Evolutionary conservation across 208 protist species (phyloP).

Genomic region (Leptomonas pyrrhocoris): DNA sequence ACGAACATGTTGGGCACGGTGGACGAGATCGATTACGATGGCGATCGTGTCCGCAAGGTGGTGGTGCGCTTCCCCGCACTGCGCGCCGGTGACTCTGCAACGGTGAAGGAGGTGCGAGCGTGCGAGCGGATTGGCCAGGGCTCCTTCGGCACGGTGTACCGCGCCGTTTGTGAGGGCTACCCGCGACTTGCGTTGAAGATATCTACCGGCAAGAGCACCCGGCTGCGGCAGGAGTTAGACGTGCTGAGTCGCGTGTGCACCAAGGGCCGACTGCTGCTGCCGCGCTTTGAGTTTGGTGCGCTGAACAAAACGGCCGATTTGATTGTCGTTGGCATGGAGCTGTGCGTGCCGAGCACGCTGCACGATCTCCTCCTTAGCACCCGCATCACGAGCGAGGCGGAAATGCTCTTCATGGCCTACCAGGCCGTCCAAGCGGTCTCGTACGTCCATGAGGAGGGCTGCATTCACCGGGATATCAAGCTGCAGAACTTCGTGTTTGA

Average conservation of each 20-base stretch:
- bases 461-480: constrained; percentile 93
- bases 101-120: constrained; percentile 51
- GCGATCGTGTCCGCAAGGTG: constrained; percentile 66
- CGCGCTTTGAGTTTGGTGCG: constrained; percentile 89
- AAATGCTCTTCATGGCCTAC: constrained; percentile 91
- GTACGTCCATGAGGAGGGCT: constrained; percentile 89
- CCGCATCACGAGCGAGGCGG: constrained; percentile 79
- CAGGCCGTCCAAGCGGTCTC: constrained; percentile 87
- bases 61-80: constrained; percentile 64
- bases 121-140: constrained; percentile 88
- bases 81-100: constrained; percentile 37
- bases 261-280: constrained; percentile 78
- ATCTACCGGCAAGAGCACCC: constrained; percentile 75
- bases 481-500: constrained; percentile 93
- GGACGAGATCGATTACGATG: constrained; percentile 79
- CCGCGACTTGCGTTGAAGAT: constrained; percentile 85
- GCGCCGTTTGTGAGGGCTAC: constrained; percentile 70
- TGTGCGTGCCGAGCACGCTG: constrained; percentile 86
- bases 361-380: constrained; percentile 84
- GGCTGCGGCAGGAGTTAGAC: constrained; percentile 80
- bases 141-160: constrained; percentile 90
- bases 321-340: constrained; percentile 89
- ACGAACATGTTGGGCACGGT: constrained; percentile 78
- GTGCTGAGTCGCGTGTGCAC: constrained; percentile 87
- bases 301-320: constrained; percentile 78